Base-by-base conservation (phyloP, 352 stramenopile genomes). In the Plasmopara viticola region DNA sequence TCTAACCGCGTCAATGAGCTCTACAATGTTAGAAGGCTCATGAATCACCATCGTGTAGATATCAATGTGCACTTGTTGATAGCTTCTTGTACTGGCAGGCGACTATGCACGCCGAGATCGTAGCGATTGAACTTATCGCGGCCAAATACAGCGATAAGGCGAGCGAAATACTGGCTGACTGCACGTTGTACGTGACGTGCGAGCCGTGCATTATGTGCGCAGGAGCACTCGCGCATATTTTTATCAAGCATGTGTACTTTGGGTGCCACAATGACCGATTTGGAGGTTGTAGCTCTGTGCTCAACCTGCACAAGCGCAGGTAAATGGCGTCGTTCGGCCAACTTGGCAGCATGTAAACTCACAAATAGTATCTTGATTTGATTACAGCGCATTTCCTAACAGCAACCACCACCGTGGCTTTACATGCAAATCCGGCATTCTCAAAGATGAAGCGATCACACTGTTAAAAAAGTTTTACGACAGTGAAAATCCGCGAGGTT, bases 161-260 rank as follows among this genome's bases (percentile, higher is more conserved):
- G 25, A 51, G 18, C 6, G 45, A 73, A 12, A 61, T 90, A 20
- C 62, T 94, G 29, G 63, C 69, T 2, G 54, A 86, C 28, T 84
- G 73, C 42, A 79, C 67, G 44, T 64, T 94, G 33, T 94, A 91
- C 58, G 90, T 97, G 38, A 97, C 91, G 8, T 95, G 87, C 34
- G 91, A 97, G 68, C 91, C 91, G 5, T 97, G 91, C 62, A 97
- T 97, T 55, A 97, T 97, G 91, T 97, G 91, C 43, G 90, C 91
- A 3, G 74, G 71, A 28, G 90, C 90, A n/a, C 65, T 97, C 14
- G 71, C 75, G 12, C 71, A 87, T 44, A 62, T 96, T 10, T 72
- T 57, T 39, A 86, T 97, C 41, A 54, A 72, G 38, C 58, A 54
- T 6, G 88, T 95, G 43, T 82, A 87, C 34, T 97, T 96, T 72